phyloP scores from a whole-genome alignment of 208 protist genomes.

The Hexamita inflata region DNA sequence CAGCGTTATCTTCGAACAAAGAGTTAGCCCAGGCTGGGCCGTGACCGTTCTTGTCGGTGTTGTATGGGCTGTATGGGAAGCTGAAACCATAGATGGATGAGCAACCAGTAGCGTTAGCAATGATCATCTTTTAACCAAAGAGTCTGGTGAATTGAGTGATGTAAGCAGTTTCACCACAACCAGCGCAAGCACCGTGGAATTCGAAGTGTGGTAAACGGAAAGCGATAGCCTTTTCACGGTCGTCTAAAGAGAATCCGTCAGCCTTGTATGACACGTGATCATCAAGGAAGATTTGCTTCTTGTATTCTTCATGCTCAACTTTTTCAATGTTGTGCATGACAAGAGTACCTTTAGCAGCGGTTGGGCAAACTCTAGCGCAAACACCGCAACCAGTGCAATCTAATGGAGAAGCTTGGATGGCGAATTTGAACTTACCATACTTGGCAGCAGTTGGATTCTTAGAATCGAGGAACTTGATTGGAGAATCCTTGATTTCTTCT shows the following conservation, averaged over 20 bases:
- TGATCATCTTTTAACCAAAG: slow-evolving; percentile 55
- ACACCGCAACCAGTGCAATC: slow-evolving; percentile 59
- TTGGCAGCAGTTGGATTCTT: slow-evolving; percentile 1
- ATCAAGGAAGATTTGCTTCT: slow-evolving; percentile 49
- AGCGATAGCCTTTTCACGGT: slow-evolving; percentile 29
- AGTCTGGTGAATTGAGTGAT: slow-evolving; percentile 59
- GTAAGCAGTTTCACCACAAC: slow-evolving; percentile 59
- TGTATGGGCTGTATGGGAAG: slow-evolving; percentile 33
- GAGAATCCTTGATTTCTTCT: slow-evolving; percentile 20
- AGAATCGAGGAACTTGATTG: background rate
- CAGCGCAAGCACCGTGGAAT: slow-evolving; percentile 57
- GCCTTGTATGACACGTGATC: slow-evolving; percentile 15
- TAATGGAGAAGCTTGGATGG: slow-evolving; percentile 50
- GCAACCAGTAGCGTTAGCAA: slow-evolving; percentile 60
- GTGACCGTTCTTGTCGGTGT: slow-evolving; percentile 31
- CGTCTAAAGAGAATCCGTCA: slow-evolving; percentile 8
- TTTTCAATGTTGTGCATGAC: slow-evolving; percentile 34
- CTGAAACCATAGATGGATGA: slow-evolving; percentile 35
- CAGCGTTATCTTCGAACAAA: slow-evolving; percentile 48
- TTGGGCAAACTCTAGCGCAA: slow-evolving; percentile 50
- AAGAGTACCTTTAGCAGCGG: slow-evolving; percentile 40
- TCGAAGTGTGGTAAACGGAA: slow-evolving; percentile 57
- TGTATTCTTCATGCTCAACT: slow-evolving; percentile 32
- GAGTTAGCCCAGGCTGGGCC: slow-evolving; percentile 45
- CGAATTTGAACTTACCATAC: slow-evolving; percentile 37